Base-by-base conservation (phyloP, 495 filamentous ascomycete species). In the Hypoxylon rickii region DNA sequence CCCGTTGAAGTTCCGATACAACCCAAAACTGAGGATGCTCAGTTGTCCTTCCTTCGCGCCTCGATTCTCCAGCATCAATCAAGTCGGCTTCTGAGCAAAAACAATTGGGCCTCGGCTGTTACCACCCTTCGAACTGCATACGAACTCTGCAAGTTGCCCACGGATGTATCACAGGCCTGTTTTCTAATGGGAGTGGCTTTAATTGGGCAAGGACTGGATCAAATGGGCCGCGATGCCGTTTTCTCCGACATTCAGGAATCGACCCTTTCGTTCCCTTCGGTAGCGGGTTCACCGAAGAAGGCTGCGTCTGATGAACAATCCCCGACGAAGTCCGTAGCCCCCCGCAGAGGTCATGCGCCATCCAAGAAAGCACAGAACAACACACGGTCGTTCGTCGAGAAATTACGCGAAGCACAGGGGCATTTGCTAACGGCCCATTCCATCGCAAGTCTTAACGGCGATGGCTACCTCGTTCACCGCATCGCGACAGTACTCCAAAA, bases 241-340 rank as follows among this genome's bases (percentile, higher is more conserved):
- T 96, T 92, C 68, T 94, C 89, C 32, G 85, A 92, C 13, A 78
- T 98, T 18, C 88, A 90, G 6, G 94, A 98, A 54, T 97, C 94
- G 4, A 96, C 90, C 3, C 87, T 94, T 24, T 91, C 88, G 0
- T 82, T 91, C 53, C 90, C 91, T 7, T 84, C 89, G 2, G 74
- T 91, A 24, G 66, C 63, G 15, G 69, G 46, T 36, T 42, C 58
- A 3, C 21, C 44, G n/a, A 37, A 38, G 21, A 68, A 61, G 41
- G 18, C 41, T 13, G 29, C 48, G 13, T 37, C 55, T 2, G 65
- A 64, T 36, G 47, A 56, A 15, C 37, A 32, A 44, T 65, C 68
- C 0, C 22, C 58, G 16, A 33, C 56, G 2, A 70, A 70, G 42
- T 34, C 52, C 10, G 29, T 67, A 31, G 63, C 75, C 3, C 53